These are phyloP conservation scores for Podila clonocystis DNA, from an alignment of 192 early-diverging fungal genomes.

Conservation along the genomic window DNA sequence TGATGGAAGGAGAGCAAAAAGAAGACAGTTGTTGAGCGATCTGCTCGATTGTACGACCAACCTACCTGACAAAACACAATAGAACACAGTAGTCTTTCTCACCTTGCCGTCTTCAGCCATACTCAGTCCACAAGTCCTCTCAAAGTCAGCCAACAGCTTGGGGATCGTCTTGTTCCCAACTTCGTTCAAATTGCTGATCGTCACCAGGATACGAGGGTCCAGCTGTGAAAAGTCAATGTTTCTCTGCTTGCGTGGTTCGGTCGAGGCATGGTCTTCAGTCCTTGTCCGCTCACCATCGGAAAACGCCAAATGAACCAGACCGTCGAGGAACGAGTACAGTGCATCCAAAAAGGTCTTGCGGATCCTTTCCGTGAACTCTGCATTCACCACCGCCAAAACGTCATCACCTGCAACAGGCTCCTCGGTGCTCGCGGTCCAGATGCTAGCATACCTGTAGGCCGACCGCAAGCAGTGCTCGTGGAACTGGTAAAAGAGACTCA, in stretches of 20 bases:
- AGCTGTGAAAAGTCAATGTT: slow-evolving; percentile 40
- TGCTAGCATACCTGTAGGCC: slow-evolving; percentile 67
- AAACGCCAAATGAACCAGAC: slow-evolving; percentile 76
- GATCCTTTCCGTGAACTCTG: slow-evolving; percentile 66
- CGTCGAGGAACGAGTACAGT: slow-evolving; percentile 82
- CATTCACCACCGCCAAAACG: slow-evolving; percentile 54
- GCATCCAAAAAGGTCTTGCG: slow-evolving; percentile 74
- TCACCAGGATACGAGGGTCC: slow-evolving; percentile 80
- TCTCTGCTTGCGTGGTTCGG: slow-evolving; percentile 14
- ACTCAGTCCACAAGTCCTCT: slow-evolving; percentile 70
- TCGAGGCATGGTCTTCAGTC: slow-evolving; percentile 27
- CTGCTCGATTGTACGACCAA: too few relatives aligned
- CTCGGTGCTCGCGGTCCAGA: slow-evolving; percentile 56
- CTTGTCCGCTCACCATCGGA: slow-evolving; percentile 54
- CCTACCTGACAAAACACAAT: not conserved
- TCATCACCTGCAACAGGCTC: slow-evolving; percentile 20
- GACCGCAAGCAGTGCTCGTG: slow-evolving; percentile 72
- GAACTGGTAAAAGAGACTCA: slow-evolving; percentile 75
- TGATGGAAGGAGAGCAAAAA: too few relatives aligned
- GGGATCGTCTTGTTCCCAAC: slow-evolving; percentile 78
- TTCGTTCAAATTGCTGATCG: slow-evolving; percentile 85
- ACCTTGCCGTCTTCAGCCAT: slow-evolving; percentile 70
- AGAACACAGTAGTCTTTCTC: slow-evolving; percentile 2
- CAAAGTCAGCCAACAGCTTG: slow-evolving; percentile 77
- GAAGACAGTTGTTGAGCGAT: not conserved